Conservation (phyloP, 176 grass and related monocot genomes). For the Oryza australiensis region DNA sequence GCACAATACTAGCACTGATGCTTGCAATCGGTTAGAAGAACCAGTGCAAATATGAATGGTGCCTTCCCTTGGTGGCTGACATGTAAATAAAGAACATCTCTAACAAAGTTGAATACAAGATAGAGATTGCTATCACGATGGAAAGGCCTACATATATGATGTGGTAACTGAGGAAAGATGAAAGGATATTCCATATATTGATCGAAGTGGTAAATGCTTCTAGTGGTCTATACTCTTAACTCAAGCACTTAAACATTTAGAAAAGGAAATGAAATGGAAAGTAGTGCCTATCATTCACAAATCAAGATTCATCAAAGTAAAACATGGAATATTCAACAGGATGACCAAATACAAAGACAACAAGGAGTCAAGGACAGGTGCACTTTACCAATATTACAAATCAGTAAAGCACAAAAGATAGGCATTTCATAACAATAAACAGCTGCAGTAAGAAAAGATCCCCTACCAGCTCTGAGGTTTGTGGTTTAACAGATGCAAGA, state of each 20-base stretch:
- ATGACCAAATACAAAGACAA: slow-evolving; percentile 16
- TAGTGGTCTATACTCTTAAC: not conserved
- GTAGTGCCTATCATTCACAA: too few relatives aligned
- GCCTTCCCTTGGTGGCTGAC: not conserved
- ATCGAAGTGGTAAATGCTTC: slow-evolving; percentile 6
- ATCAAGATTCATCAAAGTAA: slow-evolving; percentile 10
- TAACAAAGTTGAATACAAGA: slow-evolving; percentile 7
- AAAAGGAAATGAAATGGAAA: slow-evolving; percentile 6
- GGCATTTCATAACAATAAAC: not conserved
- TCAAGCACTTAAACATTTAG: slow-evolving; percentile 10
- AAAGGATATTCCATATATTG: slow-evolving; percentile 11
- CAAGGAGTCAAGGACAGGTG: not conserved
- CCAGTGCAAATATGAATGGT: not conserved
- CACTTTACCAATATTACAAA: not conserved
- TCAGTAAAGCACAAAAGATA: not conserved
- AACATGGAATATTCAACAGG: slow-evolving; percentile 1
- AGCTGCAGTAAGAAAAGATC: slow-evolving; percentile 28
- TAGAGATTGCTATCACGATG: not conserved
- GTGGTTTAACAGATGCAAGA: slow-evolving; percentile 68
- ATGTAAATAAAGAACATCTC: slow-evolving; percentile 8
- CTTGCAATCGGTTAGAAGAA: not conserved
- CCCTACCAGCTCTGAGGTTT: slow-evolving; percentile 85
- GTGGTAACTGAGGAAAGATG: slow-evolving; percentile 7
- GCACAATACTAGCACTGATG: not conserved
- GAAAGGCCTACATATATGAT: slow-evolving; percentile 5